Evolutionary conservation across 2,329 filamentous ascomycete species (phyloP).

Genomic region (Akanthomyces lecanii): DNA sequence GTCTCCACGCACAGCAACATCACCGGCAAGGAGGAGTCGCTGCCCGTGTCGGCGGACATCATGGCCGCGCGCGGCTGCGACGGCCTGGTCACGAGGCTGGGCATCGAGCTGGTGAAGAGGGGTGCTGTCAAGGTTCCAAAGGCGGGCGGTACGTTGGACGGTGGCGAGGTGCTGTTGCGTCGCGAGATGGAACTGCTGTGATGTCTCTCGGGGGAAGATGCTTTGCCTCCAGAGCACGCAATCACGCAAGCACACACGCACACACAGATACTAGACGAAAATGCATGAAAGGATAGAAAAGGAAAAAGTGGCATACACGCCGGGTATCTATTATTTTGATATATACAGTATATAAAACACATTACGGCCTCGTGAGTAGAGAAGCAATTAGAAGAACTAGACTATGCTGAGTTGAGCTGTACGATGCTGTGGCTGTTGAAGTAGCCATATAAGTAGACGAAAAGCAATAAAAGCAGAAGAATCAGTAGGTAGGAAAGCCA

Average conservation of each 20-base stretch:
- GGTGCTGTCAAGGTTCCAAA: slow-evolving; percentile 44
- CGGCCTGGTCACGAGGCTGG: slow-evolving; percentile 51
- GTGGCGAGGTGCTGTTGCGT: slow-evolving; percentile 24
- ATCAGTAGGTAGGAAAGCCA: neutral
- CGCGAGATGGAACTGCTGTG: neutral
- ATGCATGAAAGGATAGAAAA: neutral
- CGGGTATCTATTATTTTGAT: neutral
- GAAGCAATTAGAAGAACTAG: neutral
- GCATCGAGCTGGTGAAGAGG: slow-evolving; percentile 45
- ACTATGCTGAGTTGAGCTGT: slow-evolving; percentile 5
- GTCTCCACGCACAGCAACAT: slow-evolving; percentile 36
- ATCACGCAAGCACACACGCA: no score
- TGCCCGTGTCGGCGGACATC: slow-evolving; percentile 39
- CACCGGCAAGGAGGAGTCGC: slow-evolving; percentile 35
- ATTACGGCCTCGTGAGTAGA: neutral
- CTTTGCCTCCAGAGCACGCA: no score
- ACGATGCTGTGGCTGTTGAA: slow-evolving; percentile 7
- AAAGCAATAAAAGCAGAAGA: neutral
- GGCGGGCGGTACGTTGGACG: slow-evolving; percentile 34
- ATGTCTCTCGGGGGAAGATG: no score
- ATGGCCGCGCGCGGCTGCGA: slow-evolving; percentile 46
- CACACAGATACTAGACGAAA: neutral
- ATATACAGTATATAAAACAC: neutral
- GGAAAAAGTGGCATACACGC: neutral
- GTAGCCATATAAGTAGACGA: neutral